These are phyloP conservation scores for Colletotrichum spaethianum DNA, from an alignment of 2,329 filamentous ascomycete genomes.

Conservation along the genomic window DNA sequence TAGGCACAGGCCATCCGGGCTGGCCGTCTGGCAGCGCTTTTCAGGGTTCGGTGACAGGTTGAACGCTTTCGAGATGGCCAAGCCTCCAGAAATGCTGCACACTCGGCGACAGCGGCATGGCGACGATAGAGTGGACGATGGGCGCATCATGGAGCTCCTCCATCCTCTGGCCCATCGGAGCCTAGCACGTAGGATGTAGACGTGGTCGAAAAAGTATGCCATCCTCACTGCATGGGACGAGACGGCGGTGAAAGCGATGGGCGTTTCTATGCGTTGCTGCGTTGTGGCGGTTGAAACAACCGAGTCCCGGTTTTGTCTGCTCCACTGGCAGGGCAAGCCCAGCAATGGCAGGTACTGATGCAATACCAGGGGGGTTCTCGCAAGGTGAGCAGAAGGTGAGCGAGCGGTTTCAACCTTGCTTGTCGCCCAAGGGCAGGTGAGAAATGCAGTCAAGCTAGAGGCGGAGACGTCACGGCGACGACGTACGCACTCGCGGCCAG, in stretches of 20 bases:
- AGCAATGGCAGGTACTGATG: not conserved
- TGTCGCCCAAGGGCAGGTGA: slow-evolving; percentile 3
- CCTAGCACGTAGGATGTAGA: not conserved
- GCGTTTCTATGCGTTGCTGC: slow-evolving; percentile 22
- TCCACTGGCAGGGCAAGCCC: slow-evolving; percentile 32
- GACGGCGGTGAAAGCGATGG: slow-evolving; percentile 36
- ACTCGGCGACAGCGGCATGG: slow-evolving; percentile 32
- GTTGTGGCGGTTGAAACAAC: slow-evolving; percentile 35
- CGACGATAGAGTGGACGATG: slow-evolving; percentile 18
- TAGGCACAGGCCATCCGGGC: slow-evolving; percentile 37
- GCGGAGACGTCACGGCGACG: slow-evolving; percentile 1
- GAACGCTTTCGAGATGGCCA: slow-evolving; percentile 20
- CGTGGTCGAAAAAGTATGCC: not conserved
- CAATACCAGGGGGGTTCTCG: slow-evolving; percentile 13
- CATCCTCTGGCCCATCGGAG: not conserved
- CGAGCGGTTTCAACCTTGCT: slow-evolving; percentile 1
- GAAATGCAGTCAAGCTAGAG: slow-evolving; percentile 21
- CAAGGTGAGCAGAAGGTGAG: slow-evolving; percentile 23
- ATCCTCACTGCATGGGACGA: slow-evolving; percentile 17
- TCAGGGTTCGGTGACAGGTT: slow-evolving; percentile 36
- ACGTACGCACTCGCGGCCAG: not conserved
- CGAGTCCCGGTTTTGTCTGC: slow-evolving; percentile 34
- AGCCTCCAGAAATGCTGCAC: slow-evolving; percentile 1
- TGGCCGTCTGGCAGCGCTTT: slow-evolving; percentile 29
- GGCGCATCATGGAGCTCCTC: slow-evolving; percentile 16